Base-by-base conservation (phyloP, 2,329 filamentous ascomycete genomes). In the Aspergillus fischeri region DNA sequence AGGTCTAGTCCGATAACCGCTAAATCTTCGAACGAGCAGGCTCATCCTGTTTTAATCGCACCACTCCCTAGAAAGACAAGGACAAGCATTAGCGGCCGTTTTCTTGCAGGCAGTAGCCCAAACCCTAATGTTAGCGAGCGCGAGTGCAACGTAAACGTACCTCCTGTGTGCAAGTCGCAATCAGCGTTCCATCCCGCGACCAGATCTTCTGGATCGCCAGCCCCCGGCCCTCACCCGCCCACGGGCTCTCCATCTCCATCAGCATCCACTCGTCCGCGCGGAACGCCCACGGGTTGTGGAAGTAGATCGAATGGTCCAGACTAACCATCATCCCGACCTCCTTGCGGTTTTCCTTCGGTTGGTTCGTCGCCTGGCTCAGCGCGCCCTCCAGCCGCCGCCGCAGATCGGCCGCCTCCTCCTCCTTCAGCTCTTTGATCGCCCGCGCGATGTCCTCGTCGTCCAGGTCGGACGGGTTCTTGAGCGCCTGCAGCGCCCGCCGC, bases 101-200 rank as follows among this genome's bases (percentile, higher is more conserved):
- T 38, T 17, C 14, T 17, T 38, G 14, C 29, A 32, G 29, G 32
- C 14, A 38, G 32, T n/a, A 38, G 5, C 35, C 27, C 9, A 27
- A 35, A 21, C 2, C 49, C 51, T 3, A 53, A 28, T 48, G 20
- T 14, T 35, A 27, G n/a, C 25, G 20, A 28, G 27, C 44, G 41
- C 49, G 6, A 27, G 25, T 27, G 25, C 5, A 27, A 27, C 5
- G 25, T 27, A 27, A 41, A 64, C 73, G 64, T 68, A 79, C 77
- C 72, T 81, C 79, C 68, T 81, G 79, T 2, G 74, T 75, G 65
- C 79, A 81, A 11, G 77, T 80, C 17, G 79, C 79, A 58, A 81
- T 76, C 60, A 81, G 67, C 3, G 69, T 70, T 5, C 79, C 79
- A 61, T 79, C 75, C 60, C 76, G 74, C 17, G 74, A 75, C 78